Evolutionary conservation across 129 eudicot genomes (phyloP).

Genomic region (Erigeron canadensis): DNA sequence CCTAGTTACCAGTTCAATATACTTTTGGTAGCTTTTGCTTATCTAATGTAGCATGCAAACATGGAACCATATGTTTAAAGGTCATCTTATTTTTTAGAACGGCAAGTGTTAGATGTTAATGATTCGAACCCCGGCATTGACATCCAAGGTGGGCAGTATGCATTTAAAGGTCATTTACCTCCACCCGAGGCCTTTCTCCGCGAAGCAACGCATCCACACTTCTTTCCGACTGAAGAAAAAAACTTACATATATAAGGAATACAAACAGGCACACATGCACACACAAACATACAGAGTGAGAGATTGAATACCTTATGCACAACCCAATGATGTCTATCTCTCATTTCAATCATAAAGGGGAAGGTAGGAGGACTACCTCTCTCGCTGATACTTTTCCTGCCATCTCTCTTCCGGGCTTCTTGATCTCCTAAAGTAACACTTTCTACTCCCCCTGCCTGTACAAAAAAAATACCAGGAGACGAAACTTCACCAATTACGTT

Average conservation of each 20-base stretch:
- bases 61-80: background rate
- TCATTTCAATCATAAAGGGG: conserved; percentile 73
- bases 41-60: background rate
- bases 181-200: conserved; percentile 70
- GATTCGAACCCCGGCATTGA: too few species aligned
- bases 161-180: conserved; percentile 49
- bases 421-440: conserved; percentile 61
- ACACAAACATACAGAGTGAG: background rate
- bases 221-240: conserved; percentile 50
- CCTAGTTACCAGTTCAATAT: background rate
- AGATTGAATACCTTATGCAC: conserved; percentile 56
- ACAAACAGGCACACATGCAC: background rate
- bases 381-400: conserved; percentile 55
- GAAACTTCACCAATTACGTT: background rate
- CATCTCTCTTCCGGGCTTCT: conserved; percentile 60
- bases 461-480: conserved; percentile 5
- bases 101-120: too few species aligned
- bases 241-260: background rate
- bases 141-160: too few species aligned
- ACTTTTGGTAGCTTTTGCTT: too few species aligned
- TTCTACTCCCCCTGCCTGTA: conserved; percentile 73
- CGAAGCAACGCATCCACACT: conserved; percentile 73
- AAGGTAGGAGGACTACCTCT: conserved; percentile 66
- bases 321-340: conserved; percentile 76
- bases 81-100: background rate